A percentile compares a stretch with the other conserved stretches of the same genome.
Conservation (phyloP, 2,329 filamentous ascomycete genomes). For the Fusarium anguioides region DNA sequence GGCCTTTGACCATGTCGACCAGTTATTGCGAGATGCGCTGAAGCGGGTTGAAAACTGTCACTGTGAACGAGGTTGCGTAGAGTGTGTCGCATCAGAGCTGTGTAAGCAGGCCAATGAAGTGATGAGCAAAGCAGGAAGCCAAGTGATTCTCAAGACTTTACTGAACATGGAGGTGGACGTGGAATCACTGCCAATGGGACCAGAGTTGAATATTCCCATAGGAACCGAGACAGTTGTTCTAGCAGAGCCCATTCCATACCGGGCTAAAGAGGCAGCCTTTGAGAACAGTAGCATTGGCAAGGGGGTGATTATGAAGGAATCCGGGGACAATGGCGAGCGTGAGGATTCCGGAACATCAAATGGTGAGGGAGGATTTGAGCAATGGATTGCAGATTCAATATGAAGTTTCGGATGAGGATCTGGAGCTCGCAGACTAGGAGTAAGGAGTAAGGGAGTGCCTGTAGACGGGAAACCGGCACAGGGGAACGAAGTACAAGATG, state of each 20-base stretch:
- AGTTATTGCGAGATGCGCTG: slow-evolving; percentile 80
- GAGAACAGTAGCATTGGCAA: background rate
- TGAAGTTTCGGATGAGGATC: slow-evolving; percentile 16
- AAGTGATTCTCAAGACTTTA: slow-evolving; percentile 81
- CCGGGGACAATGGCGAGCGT: slow-evolving; percentile 14
- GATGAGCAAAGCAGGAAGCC: slow-evolving; percentile 90
- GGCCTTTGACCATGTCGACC: slow-evolving; percentile 91
- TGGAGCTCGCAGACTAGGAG: no score
- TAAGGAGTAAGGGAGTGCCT: slow-evolving; percentile 7
- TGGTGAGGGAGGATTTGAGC: slow-evolving; percentile 44
- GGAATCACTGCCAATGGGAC: slow-evolving; percentile 86
- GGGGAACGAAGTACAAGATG: slow-evolving; percentile 3
- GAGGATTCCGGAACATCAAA: slow-evolving; percentile 22
- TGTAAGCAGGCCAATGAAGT: slow-evolving; percentile 91
- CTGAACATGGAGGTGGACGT: slow-evolving; percentile 83
- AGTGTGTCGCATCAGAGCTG: slow-evolving; percentile 86
- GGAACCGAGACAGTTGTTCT: slow-evolving; percentile 86
- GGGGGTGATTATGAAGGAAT: slow-evolving; percentile 21
- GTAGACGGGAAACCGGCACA: slow-evolving; percentile 37
- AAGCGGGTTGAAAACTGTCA: slow-evolving; percentile 79
- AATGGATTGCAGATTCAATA: slow-evolving; percentile 39
- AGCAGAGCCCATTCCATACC: slow-evolving; percentile 72
- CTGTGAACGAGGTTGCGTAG: slow-evolving; percentile 84
- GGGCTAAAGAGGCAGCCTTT: slow-evolving; percentile 29
- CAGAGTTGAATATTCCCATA: slow-evolving; percentile 74